A percentile compares a stretch with the other conserved stretches of the same genome.
Conservation (phyloP, 2,329 filamentous ascomycete species). For the Chrysosphaeria jannelii region DNA sequence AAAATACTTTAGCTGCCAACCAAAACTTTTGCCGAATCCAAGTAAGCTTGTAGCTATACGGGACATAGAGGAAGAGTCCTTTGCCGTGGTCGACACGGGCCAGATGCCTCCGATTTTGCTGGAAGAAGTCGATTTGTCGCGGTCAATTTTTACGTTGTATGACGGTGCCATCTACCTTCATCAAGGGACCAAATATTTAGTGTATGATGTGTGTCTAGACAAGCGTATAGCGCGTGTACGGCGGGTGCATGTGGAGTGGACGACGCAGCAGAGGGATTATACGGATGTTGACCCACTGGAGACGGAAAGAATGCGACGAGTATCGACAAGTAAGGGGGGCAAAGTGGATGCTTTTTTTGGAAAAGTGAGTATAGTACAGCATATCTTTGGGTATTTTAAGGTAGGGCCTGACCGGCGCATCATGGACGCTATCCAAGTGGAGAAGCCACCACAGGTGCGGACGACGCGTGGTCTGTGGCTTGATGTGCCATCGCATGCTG, state of each 20-base stretch:
- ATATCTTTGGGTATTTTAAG: constrained; percentile 93
- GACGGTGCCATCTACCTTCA: constrained; percentile 93
- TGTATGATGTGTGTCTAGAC: constrained; percentile 65
- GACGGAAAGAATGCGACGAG: constrained; percentile 32
- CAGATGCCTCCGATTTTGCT: constrained; percentile 58
- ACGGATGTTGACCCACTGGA: constrained; percentile 86
- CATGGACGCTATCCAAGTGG: constrained; percentile 72
- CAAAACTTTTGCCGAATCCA: constrained; percentile 60
- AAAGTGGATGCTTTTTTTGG: constrained; percentile 88
- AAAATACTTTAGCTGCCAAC: constrained; percentile 82
- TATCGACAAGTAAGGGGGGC: too few relatives aligned
- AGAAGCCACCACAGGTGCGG: constrained; percentile 71
- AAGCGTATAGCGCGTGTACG: constrained; percentile 63
- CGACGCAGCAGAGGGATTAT: constrained; percentile 70
- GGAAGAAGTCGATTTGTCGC: constrained; percentile 82
- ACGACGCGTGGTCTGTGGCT: constrained; percentile 85
- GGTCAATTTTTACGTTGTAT: constrained; percentile 89
- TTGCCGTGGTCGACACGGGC: constrained; percentile 73
- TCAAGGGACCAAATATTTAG: constrained; percentile 76
- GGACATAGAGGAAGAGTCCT: constrained; percentile 61
- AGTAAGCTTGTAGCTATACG: constrained; percentile 64
- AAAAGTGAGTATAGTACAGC: constrained; percentile 54
- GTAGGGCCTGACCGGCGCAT: constrained; percentile 64
- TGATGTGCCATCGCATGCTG: constrained; percentile 50
- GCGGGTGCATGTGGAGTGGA: constrained; percentile 80